Base-by-base conservation (phyloP, 2,329 filamentous ascomycete species). In the Onygena corvina region DNA sequence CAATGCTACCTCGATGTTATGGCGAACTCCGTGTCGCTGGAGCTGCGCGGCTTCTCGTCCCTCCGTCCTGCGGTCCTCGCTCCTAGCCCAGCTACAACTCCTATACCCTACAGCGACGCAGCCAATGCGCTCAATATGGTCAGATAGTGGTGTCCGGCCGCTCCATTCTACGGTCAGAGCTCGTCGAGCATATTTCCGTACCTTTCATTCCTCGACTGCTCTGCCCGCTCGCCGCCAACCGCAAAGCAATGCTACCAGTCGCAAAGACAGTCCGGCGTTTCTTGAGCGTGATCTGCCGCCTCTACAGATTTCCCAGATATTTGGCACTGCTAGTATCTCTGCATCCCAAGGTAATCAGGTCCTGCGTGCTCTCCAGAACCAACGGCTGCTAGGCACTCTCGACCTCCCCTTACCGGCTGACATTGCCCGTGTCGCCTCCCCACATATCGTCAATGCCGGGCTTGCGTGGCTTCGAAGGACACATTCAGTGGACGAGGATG, bases 401-500 rank as follows among this genome's bases (percentile, higher is more conserved):
- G 71, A 73, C 49, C 57, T 69, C 11, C 63, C 67, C 14, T 58
- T 73, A 3, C 67, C 69, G 3, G 53, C 55, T 21, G 67, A 71
- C 46, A 61, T 71, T 29, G 58, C 57, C 46, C 56, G 58, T n/a
- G 52, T 58, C 9, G 57, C 65, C 16, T 61, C 59, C 16, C 53
- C 64, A 21, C 54, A 60, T 16, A 60, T 64, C 29, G 58, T 70
- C 7, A 60, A 65, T 31, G 57, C 55, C 11, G 67, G 64, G 1
- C 53, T 73, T 31, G 50, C 61, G 35, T 73, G 68, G 64, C 59
- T 73, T 4, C 67, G 71, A 12, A 50, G 53, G 16, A 62, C 65
- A 11, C 65, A 69, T 25, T 68, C 70, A 0, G 50, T 73, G 9
- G 70, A 73, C 20, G 71, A 73, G 54, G 71, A 73, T 54, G 68